A percentile compares a stretch with the other conserved stretches of the same genome.
phyloP scores from a whole-genome alignment of 495 filamentous ascomycete species.

The Poronia punctata region DNA sequence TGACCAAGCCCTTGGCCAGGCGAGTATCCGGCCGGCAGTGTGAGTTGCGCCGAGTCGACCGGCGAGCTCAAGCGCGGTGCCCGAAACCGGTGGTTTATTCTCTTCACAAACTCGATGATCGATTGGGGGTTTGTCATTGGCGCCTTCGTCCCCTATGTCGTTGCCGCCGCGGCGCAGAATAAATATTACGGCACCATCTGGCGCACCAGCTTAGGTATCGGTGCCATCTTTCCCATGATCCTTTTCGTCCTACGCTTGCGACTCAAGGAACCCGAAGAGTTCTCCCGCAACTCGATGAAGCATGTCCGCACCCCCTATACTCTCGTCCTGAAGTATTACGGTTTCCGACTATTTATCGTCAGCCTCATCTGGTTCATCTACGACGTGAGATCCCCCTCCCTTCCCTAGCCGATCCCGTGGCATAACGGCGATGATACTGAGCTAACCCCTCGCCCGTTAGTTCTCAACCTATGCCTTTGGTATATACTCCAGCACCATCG shows the following conservation, averaged over 20 bases:
- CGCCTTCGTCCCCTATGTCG: constrained; percentile 63
- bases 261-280: constrained; percentile 78
- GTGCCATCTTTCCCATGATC: constrained; percentile 68
- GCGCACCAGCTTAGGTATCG: constrained; percentile 71
- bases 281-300: constrained; percentile 48
- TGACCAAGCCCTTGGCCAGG: constrained; percentile 58
- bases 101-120: constrained; percentile 89
- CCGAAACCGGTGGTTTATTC: constrained; percentile 83
- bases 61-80: constrained; percentile 75
- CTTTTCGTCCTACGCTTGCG: constrained; percentile 69
- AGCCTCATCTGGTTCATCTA: constrained; percentile 89
- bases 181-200: constrained; percentile 65
- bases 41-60: constrained; percentile 75
- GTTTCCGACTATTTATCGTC: constrained; percentile 57
- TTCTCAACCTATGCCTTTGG: constrained; percentile 74
- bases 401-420: not conserved
- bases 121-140: constrained; percentile 73
- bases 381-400: constrained; percentile 41
- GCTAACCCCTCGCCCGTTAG: constrained; percentile 19
- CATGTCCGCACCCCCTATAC: constrained; percentile 50
- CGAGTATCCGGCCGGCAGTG: constrained; percentile 86
- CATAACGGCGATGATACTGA: constrained; percentile 5
- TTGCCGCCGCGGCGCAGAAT: constrained; percentile 63
- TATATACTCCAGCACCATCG: constrained; percentile 67
- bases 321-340: constrained; percentile 52